Percentiles rank a stretch among this genome's conserved stretches.
Conservation (phyloP, 1,284 basidiomycete genomes). For the Amylostereum chailletii region DNA sequence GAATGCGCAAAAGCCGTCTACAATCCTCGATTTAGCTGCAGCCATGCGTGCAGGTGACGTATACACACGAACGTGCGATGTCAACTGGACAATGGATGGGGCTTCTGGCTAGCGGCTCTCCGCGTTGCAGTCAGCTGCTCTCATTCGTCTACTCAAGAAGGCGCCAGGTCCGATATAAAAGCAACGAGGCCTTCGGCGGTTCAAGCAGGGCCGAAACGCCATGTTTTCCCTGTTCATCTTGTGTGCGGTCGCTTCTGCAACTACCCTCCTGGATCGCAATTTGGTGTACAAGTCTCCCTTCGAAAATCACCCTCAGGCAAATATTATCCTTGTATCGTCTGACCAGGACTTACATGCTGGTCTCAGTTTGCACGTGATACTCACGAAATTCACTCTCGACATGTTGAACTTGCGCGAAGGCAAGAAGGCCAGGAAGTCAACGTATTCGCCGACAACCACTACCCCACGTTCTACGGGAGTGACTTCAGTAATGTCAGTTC, state of each 20-base stretch:
- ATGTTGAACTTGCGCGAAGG: constrained; percentile 27
- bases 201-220: not conserved
- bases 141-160: too few relatives aligned
- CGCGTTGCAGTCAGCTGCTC: too few relatives aligned
- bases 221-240: constrained; percentile 8
- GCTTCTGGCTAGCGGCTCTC: too few relatives aligned
- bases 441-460: constrained; percentile 39
- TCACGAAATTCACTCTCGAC: constrained; percentile 27
- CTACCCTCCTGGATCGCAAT: constrained; percentile 33
- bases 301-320: constrained; percentile 29
- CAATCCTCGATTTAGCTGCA: too few relatives aligned
- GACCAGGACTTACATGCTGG: not conserved
- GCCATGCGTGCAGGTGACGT: too few relatives aligned
- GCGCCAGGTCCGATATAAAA: too few relatives aligned
- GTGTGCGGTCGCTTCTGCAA: constrained; percentile 16
- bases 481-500: constrained; percentile 41
- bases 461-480: constrained; percentile 43
- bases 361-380: constrained; percentile 33
- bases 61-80: too few relatives aligned
- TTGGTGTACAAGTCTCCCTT: constrained; percentile 43
- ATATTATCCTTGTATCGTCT: constrained; percentile 5
- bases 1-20: too few relatives aligned
- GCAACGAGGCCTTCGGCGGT: too few relatives aligned
- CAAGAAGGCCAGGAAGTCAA: constrained; percentile 27
- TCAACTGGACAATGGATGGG: too few relatives aligned